Evolutionary conservation across 352 stramenopile species (phyloP).

Genomic region (Phytophthora pini): DNA sequence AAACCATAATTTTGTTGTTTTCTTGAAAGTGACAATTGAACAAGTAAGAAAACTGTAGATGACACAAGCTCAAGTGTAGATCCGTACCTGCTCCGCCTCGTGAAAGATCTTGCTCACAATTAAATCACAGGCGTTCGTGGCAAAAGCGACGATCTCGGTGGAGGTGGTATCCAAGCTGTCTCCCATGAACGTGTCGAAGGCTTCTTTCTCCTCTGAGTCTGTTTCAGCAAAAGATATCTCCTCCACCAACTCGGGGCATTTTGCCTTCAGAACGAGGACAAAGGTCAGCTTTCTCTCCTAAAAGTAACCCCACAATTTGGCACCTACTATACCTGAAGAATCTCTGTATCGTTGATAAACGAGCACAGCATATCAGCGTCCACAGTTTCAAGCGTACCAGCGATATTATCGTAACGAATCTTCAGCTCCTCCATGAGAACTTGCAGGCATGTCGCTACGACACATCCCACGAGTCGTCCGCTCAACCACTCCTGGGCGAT

Average conservation of each 20-base stretch:
- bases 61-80: neutral
- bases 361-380: conserved; percentile 84
- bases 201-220: conserved; percentile 75
- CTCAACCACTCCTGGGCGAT: conserved; percentile 87
- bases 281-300: conserved; percentile 1
- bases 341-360: conserved; percentile 87
- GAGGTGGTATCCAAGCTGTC: conserved; percentile 79
- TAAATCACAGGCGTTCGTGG: conserved; percentile 65
- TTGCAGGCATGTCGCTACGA: conserved; percentile 76
- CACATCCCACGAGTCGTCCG: conserved; percentile 62
- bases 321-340: conserved; percentile 65
- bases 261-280: conserved; percentile 45
- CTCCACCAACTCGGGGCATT: conserved; percentile 83
- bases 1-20: conserved; percentile 78
- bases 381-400: conserved; percentile 44
- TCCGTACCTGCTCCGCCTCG: conserved; percentile 73
- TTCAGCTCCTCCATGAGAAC: conserved; percentile 82
- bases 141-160: conserved; percentile 83
- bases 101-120: conserved; percentile 82
- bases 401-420: conserved; percentile 66
- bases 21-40: conserved; percentile 29
- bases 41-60: neutral
- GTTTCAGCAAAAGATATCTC: conserved; percentile 84
- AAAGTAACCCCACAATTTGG: neutral
- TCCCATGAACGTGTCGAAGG: conserved; percentile 79